Evolutionary conservation across 768 basidiomycete genomes (phyloP).

Genomic region (Amyloporia xantha): DNA sequence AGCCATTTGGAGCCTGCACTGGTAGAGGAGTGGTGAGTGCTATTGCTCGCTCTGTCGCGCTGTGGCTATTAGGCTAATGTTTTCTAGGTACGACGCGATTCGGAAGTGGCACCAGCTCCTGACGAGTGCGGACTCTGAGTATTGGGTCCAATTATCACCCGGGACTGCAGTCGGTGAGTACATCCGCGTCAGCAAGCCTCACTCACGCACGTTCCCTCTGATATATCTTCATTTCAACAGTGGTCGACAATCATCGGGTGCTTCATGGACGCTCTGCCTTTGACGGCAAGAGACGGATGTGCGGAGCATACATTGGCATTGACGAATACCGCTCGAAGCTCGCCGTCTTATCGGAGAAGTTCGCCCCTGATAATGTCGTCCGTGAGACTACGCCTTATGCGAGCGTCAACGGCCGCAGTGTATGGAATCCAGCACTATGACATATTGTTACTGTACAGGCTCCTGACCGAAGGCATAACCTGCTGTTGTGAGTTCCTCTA

Average conservation of each 20-base stretch:
- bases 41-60: not conserved
- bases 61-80: not conserved
- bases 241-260: constrained; percentile 90
- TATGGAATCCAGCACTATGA: constrained; percentile 54
- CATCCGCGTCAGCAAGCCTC: not conserved
- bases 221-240: too few species aligned
- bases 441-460: too few species aligned
- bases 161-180: constrained; percentile 79
- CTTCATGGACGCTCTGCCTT: constrained; percentile 93
- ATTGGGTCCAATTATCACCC: constrained; percentile 84
- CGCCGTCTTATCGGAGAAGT: constrained; percentile 57
- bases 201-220: not conserved
- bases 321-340: constrained; percentile 88
- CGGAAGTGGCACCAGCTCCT: constrained; percentile 70
- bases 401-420: constrained; percentile 36
- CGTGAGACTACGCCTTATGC: constrained; percentile 18
- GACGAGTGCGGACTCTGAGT: constrained; percentile 78
- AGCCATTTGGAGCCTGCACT: constrained; percentile 45
- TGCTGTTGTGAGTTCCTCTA: too few species aligned
- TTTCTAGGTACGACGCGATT: constrained; percentile 69
- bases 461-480: too few species aligned
- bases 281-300: constrained; percentile 83
- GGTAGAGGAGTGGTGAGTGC: constrained; percentile 67
- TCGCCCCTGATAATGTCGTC: constrained; percentile 28
- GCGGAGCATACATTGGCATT: constrained; percentile 88